Conservation (phyloP, 169 alveolate species). For the Eimeria brunetti region DNA sequence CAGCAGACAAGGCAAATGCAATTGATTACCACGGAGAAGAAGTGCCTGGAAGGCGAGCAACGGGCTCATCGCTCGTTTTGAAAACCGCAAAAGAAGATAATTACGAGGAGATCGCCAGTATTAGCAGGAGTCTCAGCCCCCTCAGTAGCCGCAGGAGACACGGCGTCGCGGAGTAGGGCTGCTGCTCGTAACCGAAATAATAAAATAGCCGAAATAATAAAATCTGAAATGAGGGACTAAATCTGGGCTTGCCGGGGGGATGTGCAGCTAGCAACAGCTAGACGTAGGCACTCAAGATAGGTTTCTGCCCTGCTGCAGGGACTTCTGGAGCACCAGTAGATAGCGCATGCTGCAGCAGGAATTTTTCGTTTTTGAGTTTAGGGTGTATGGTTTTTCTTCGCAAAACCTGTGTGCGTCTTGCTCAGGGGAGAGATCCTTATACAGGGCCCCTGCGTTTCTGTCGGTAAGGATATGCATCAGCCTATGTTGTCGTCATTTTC, state of each 20-base stretch:
- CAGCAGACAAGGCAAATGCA: constrained; percentile 11
- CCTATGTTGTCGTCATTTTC: background rate
- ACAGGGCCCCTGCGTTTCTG: constrained; percentile 67
- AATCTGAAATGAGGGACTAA: background rate
- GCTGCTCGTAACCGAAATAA: too few relatives aligned
- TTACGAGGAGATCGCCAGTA: background rate
- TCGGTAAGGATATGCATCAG: constrained; percentile 22
- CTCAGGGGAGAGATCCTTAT: constrained; percentile 54
- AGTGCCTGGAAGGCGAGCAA: constrained; percentile 16
- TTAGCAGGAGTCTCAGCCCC: background rate
- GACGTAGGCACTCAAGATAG: background rate
- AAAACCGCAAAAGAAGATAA: background rate
- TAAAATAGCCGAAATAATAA: background rate
- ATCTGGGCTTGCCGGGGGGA: background rate
- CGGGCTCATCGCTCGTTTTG: constrained; percentile 11
- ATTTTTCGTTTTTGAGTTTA: background rate
- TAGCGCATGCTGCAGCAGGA: too few relatives aligned
- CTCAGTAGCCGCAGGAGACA: constrained; percentile 26
- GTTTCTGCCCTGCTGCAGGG: background rate
- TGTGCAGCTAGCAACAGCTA: background rate
- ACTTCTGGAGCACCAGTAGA: background rate
- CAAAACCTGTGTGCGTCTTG: background rate
- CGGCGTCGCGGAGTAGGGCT: constrained; percentile 48
- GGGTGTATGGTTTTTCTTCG: background rate
- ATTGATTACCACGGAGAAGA: constrained; percentile 44